Evolutionary conservation across 257 asterid genomes (phyloP), one percentile per base, ranked within the genome.

Genomic region (Capsicum baccatum): DNA sequence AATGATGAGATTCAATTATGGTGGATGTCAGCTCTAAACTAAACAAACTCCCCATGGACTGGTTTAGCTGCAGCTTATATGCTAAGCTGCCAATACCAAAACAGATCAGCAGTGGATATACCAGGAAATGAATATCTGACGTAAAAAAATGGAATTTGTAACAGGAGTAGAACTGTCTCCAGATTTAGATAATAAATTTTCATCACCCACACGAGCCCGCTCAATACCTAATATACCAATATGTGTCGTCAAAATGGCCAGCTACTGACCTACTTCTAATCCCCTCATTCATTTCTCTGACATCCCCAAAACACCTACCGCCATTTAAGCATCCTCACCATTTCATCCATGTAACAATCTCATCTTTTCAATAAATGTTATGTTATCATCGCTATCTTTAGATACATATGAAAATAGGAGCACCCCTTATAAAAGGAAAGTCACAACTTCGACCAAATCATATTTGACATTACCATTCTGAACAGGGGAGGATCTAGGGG

Each of bases 71-170:
- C 19, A 1, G 15, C 48, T 76, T 52, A 54, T 62, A 76, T 26
- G 81, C 58, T 76, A 52, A 52, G 63, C 63, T 52, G 21, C 48
- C 26, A 76, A 76, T 21, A 76, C 81, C 59, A 74, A 74, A 52
- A 52, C 6, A 76, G 26, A 8, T 62, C 21, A 21, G 44, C 50
- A 48, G 7, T 11, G 3, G 12, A 73, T 73, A 48, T 48, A 19
- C 59, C n/a, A 44, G 57, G 37, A 71, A 71, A 44, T 71, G 57
- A 37, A 2, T 44, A 44, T 70, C n/a, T 44, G 48, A 42, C 37
- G 5, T 19, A 17, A 21, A 71, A 44, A 39, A 39, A 39, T 39
- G 44, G 44, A 39, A 39, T 39, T 39, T 39, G 44, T 17, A 71
- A 71, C 57, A 6, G 33, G 57, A 71, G 13, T 69, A 70, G 5